A percentile compares a stretch with the other conserved stretches of the same genome.
Evolutionary conservation across 805 yeast genomes (phyloP).

Genomic region (Diddensiella transvaalensis): DNA sequence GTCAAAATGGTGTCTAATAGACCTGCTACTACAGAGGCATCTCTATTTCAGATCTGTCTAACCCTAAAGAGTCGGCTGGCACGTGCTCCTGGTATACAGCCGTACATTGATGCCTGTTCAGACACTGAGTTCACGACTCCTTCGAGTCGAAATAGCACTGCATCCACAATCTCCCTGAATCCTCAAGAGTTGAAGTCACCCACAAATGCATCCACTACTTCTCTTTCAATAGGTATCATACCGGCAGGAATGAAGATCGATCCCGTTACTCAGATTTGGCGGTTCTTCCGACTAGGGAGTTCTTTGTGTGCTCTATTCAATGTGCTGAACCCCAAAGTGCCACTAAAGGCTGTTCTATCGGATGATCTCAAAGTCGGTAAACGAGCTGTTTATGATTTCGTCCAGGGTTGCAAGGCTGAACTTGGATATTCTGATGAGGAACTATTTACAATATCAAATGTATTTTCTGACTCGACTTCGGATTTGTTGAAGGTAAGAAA

Average conservation of each 20-base stretch:
- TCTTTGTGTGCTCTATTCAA: conserved; percentile 86
- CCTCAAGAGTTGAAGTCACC: conserved; percentile 14
- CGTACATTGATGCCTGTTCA: conserved; percentile 17
- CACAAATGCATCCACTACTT: conserved; percentile 5
- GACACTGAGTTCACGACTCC: conserved; percentile 5
- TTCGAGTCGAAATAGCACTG: conserved; percentile 1
- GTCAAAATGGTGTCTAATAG: conserved; percentile 13
- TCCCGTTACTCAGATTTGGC: conserved; percentile 89
- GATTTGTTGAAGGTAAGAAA: conserved; percentile 58
- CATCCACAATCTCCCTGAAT: conserved; percentile 1
- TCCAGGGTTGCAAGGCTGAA: conserved; percentile 77
- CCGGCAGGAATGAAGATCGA: conserved; percentile 45
- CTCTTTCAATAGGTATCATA: conserved; percentile 12
- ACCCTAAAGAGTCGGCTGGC: conserved; percentile 23
- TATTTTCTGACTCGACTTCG: conserved; percentile 75
- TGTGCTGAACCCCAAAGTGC: conserved; percentile 51
- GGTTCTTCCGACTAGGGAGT: conserved; percentile 85
- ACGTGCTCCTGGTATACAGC: conserved; percentile 23
- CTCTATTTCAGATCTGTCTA: conserved; percentile 28
- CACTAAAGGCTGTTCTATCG: conserved; percentile 50
- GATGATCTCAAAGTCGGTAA: conserved; percentile 84
- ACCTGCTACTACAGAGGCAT: conserved; percentile 21
- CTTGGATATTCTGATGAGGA: conserved; percentile 73
- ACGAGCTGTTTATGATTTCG: conserved; percentile 83
- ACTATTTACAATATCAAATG: conserved; percentile 85